These are phyloP conservation scores for Cylindrodendrum hubeiense DNA, from an alignment of 2,329 filamentous ascomycete species.

Conservation along the genomic window DNA sequence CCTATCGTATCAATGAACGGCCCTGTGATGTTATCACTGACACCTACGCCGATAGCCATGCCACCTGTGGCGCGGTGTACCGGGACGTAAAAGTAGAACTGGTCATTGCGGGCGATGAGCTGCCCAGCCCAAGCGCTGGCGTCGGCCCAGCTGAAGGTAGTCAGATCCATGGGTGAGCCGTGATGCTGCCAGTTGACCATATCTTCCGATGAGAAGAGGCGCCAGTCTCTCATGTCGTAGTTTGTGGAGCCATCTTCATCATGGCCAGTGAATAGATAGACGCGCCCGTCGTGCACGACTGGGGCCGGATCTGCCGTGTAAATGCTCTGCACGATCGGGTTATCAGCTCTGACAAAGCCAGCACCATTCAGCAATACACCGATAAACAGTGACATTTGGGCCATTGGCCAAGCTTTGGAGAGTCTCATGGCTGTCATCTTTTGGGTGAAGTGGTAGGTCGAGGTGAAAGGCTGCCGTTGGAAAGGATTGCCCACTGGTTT, in stretches of 20 bases:
- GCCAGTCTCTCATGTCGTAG: neutral
- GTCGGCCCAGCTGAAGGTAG: neutral
- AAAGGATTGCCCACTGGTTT: no score
- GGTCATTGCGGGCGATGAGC: neutral
- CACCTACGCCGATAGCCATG: constrained; percentile 1
- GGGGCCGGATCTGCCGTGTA: constrained; percentile 2
- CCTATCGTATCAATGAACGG: neutral
- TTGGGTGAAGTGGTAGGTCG: no score
- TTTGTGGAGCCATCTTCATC: neutral
- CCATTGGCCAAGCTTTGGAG: no score
- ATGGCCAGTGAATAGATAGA: constrained; percentile 7
- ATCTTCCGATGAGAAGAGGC: neutral
- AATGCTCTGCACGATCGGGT: neutral
- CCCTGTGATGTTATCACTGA: neutral
- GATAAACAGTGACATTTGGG: no score
- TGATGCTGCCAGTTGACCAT: constrained; percentile 8
- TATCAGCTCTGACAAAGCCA: neutral
- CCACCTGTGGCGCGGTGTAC: neutral
- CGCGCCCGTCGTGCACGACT: neutral
- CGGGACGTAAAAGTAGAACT: constrained; percentile 1
- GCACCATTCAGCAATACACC: no score
- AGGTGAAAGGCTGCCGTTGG: no score
- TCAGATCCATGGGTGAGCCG: neutral
- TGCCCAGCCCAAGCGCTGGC: neutral
- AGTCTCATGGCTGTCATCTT: no score